A percentile compares a stretch with the other conserved stretches of the same genome.
Evolutionary conservation across 495 filamentous ascomycete species (phyloP).

Genomic region (Podospora pseudocomata): DNA sequence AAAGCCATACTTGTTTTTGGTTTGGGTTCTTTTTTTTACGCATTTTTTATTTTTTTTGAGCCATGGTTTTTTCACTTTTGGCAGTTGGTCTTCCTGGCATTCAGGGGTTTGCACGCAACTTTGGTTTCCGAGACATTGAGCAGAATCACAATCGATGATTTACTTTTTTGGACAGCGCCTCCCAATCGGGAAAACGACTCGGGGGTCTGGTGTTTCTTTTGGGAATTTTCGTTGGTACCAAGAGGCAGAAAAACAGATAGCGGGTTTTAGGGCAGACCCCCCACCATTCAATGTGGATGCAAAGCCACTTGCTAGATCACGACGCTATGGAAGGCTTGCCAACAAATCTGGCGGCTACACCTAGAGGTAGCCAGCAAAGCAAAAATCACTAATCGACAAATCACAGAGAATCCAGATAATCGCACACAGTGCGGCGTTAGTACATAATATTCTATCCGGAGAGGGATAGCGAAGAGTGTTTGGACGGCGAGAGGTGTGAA

Average conservation of each 20-base stretch:
- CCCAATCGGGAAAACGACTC: not conserved
- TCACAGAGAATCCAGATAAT: not conserved
- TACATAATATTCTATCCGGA: no score
- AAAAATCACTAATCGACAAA: not conserved
- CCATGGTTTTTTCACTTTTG: not conserved
- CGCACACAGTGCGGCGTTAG: no score
- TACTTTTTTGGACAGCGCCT: not conserved
- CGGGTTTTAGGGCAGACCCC: not conserved
- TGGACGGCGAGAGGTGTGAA: no score
- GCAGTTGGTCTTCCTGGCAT: not conserved
- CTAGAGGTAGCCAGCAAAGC: not conserved
- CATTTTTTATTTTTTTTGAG: not conserved
- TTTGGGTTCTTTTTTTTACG: not conserved
- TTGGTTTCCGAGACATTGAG: not conserved
- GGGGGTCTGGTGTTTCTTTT: not conserved
- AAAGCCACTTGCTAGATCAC: not conserved
- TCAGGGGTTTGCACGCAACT: not conserved
- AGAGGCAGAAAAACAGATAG: not conserved
- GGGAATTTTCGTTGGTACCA: not conserved
- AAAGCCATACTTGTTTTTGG: not conserved
- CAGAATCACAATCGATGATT: not conserved
- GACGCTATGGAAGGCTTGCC: not conserved
- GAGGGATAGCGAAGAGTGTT: no score
- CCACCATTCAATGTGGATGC: not conserved
- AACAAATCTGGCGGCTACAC: no score